phyloP scores from a whole-genome alignment of 192 early-diverging fungal species.

The Coemansia furcata region DNA sequence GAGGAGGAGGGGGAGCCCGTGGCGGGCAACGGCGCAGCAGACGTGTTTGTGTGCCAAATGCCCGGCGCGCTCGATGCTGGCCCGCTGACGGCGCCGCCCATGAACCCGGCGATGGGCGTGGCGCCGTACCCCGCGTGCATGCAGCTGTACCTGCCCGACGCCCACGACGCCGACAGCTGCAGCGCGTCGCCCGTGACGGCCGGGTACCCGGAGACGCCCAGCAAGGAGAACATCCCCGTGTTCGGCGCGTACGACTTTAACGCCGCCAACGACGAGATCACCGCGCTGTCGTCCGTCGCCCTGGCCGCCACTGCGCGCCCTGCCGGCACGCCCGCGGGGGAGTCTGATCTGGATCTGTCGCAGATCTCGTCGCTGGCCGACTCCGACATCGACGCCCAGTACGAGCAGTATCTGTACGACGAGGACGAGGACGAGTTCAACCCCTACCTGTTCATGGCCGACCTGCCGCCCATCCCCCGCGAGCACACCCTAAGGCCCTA shows the following conservation, averaged over 20 bases:
- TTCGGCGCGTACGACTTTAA: slow-evolving; percentile 19
- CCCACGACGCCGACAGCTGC: slow-evolving; percentile 30
- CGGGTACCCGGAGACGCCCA: slow-evolving; percentile 43
- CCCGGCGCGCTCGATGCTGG: slow-evolving; percentile 18
- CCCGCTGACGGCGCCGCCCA: slow-evolving; percentile 49
- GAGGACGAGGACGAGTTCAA: slow-evolving; percentile 54
- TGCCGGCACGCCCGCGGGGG: neutral
- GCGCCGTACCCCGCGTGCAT: slow-evolving; percentile 5
- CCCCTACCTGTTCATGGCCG: slow-evolving; percentile 58
- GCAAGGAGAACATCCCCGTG: slow-evolving; percentile 52
- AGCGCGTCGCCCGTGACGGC: slow-evolving; percentile 27
- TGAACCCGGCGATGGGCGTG: slow-evolving; percentile 29
- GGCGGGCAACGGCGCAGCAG: neutral
- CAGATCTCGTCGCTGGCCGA: slow-evolving; percentile 24
- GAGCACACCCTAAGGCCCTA: slow-evolving; percentile 56
- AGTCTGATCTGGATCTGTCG: slow-evolving; percentile 23
- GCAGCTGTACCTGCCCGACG: slow-evolving; percentile 33
- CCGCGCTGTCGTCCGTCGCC: neutral
- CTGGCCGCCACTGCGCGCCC: neutral
- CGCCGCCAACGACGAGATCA: neutral
- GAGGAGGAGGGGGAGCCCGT: too few species aligned
- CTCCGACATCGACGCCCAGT: slow-evolving; percentile 29
- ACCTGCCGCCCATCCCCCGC: slow-evolving; percentile 58
- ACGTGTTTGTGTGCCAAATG: slow-evolving; percentile 1
- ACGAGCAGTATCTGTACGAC: slow-evolving; percentile 32